phyloP scores from a whole-genome alignment of 148 eudicot genomes.

The Silene conica region DNA sequence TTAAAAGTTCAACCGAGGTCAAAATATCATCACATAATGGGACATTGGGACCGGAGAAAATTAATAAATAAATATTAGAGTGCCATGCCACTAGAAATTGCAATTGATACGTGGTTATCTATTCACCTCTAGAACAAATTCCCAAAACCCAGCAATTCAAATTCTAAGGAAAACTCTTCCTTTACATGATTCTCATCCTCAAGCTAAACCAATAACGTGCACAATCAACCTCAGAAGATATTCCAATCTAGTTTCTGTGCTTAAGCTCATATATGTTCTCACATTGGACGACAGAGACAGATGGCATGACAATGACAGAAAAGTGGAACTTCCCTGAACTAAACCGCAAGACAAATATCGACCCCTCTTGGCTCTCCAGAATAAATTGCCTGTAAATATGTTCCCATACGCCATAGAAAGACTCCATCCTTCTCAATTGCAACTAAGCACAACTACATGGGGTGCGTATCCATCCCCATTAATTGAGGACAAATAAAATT shows the following conservation, averaged over 20 bases:
- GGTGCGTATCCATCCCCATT: too few relatives aligned
- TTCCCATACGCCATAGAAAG: neutral
- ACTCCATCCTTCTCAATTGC: neutral
- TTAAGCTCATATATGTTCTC: neutral
- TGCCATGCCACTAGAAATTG: too few relatives aligned
- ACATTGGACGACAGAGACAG: constrained; percentile 2
- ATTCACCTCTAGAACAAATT: too few relatives aligned
- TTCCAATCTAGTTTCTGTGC: neutral
- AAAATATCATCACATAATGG: constrained; percentile 1
- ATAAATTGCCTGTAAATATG: neutral
- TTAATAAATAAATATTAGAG: too few relatives aligned
- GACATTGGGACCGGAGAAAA: neutral
- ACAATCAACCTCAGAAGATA: neutral
- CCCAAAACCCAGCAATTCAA: too few relatives aligned
- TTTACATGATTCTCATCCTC: neutral
- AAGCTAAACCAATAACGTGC: constrained; percentile 2
- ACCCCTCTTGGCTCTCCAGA: neutral
- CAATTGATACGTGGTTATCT: too few relatives aligned
- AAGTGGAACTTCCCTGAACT: neutral
- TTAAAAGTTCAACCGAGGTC: neutral
- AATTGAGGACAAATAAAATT: too few relatives aligned
- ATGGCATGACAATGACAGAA: neutral
- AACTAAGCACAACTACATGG: neutral
- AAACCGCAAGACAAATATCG: neutral
- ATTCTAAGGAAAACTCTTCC: neutral